phyloP scores from a whole-genome alignment of 2,329 filamentous ascomycete species.

The Fusarium beomiforme region DNA sequence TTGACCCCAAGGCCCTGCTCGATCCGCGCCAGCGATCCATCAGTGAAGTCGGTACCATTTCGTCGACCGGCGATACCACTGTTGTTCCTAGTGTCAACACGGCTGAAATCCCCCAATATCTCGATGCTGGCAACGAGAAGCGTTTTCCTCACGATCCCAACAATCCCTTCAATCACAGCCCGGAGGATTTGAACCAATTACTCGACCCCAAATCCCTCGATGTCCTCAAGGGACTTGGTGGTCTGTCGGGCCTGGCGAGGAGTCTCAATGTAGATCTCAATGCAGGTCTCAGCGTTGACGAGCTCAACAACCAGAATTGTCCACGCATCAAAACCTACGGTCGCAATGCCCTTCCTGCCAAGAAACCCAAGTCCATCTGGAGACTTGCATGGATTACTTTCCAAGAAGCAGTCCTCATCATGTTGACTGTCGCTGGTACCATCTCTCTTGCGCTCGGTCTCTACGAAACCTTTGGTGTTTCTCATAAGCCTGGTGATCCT shows the following conservation, averaged over 20 bases:
- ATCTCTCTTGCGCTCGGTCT: conserved; percentile 16
- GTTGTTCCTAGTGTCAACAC: conserved; percentile 19
- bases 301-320: neutral
- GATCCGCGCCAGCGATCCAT: conserved; percentile 29
- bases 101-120: conserved; percentile 6
- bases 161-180: conserved; percentile 3
- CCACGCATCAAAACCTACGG: conserved; percentile 7
- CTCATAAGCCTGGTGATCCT: conserved; percentile 8
- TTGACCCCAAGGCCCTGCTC: conserved; percentile 26
- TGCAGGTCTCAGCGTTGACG: conserved; percentile 22
- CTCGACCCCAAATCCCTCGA: conserved; percentile 19
- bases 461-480: conserved; percentile 9
- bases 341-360: conserved; percentile 4
- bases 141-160: neutral
- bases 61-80: conserved; percentile 9
- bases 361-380: conserved; percentile 23
- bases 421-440: conserved; percentile 15
- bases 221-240: conserved; percentile 2
- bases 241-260: conserved; percentile 1
- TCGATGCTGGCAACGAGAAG: neutral
- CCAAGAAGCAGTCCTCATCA: conserved; percentile 14
- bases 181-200: conserved; percentile 1
- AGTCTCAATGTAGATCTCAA: conserved; percentile 13
- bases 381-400: conserved; percentile 19
- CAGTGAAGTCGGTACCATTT: conserved; percentile 25